These are phyloP conservation scores for Penicillium frequentans DNA, from an alignment of 2,329 filamentous ascomycete species.

Conservation along the genomic window DNA sequence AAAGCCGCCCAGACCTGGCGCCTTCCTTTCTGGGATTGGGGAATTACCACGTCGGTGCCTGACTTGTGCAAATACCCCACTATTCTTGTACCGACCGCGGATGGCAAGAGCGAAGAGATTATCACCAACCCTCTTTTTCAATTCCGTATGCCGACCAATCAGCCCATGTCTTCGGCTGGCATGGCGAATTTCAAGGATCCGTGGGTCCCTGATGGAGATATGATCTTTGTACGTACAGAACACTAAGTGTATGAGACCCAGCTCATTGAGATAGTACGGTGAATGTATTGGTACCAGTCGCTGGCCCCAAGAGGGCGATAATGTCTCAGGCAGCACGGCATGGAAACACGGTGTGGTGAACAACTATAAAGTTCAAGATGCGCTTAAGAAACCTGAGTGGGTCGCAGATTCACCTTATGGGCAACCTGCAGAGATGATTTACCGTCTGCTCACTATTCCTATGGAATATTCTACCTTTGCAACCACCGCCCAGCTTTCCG, in stretches of 20 bases:
- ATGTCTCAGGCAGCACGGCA: conserved; percentile 9
- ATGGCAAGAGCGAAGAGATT: conserved; percentile 31
- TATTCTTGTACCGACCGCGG: conserved; percentile 39
- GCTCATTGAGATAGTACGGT: conserved; percentile 10
- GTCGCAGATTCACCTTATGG: conserved; percentile 12
- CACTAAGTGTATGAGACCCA: background rate
- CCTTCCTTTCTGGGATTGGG: conserved; percentile 55
- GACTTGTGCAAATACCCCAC: conserved; percentile 28
- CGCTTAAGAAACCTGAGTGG: conserved; percentile 11
- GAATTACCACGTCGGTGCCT: conserved; percentile 20
- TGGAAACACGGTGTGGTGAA: conserved; percentile 22
- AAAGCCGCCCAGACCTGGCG: conserved; percentile 43
- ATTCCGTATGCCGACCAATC: conserved; percentile 38
- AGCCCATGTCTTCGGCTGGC: conserved; percentile 11
- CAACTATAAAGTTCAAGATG: conserved; percentile 19
- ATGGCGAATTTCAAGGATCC: conserved; percentile 9
- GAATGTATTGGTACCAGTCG: conserved; percentile 20
- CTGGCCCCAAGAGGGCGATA: conserved; percentile 25
- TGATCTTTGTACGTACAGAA: background rate
- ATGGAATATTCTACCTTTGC: conserved; percentile 19
- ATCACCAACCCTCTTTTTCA: conserved; percentile 49
- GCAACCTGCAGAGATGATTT: conserved; percentile 19
- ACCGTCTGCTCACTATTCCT: conserved; percentile 14
- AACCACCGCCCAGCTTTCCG: conserved; percentile 23
- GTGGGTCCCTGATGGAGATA: background rate